Evolutionary conservation across 164 flowering plant species (phyloP), one percentile per base, ranked within the genome.

Genomic region (Brasenia schreberi): DNA sequence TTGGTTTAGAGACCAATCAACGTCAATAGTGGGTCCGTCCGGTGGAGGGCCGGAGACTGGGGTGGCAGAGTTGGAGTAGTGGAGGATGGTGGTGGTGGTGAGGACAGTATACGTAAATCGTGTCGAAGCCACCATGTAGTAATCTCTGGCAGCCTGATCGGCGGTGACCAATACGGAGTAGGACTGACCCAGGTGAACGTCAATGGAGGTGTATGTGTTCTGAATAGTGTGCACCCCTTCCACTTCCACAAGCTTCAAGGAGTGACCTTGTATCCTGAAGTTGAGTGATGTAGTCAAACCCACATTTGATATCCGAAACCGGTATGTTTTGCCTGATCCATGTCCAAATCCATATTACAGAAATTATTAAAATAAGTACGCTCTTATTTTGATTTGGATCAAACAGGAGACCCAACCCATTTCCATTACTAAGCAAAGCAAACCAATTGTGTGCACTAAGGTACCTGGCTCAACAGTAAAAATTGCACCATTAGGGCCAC

Each of bases 201-300:
- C 93, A 42, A 87, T 79, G 60, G 90, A 84, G 43, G 71, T 67
- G 65, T 83, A 87, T 14, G 76, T 74, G 74, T 79, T 84, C 69
- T 87, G 93, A 2, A 84, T 74, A 0, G 86, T 70, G 69, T 87
- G 90, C 4, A 82, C 75, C 33, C 93, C 93, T 71, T 87, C 90
- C 14, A 81, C 82, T 73, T 87, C 90, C 0, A 85, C 90, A 60
- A 87, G 72, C 68, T 73, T 43, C 90, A 87, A 77, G 53, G 66
- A 72, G 70, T 87, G 93, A 33, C 84, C 85, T 61, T 87, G 86
- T 63, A 87, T 81, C 70, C 87, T 71, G 68, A 87, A 79, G 65
- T 87, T 87, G 65, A 87, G 56, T 9, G 93, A 80, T 3, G 79
- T 77, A 0, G 77, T 44, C 23, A 86, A 69, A 66, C 90, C 90